Percentiles rank a stretch among this genome's conserved stretches.
Conservation (phyloP, 192 early-diverging fungal species). For the Allomyces macrogynus region DNA sequence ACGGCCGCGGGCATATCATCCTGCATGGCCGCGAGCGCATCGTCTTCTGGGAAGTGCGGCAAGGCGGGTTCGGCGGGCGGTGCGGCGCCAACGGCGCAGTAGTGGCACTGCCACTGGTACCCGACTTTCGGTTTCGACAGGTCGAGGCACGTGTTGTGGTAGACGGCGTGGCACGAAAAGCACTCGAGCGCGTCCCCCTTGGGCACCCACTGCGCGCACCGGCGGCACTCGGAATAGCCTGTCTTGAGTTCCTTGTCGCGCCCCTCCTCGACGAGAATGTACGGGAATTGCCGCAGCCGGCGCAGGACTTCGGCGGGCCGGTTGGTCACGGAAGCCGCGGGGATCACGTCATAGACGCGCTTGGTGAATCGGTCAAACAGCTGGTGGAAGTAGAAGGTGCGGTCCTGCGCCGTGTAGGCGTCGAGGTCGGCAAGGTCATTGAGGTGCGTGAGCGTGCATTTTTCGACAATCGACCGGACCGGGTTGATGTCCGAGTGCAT, state of each 20-base stretch:
- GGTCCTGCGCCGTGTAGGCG: slow-evolving; percentile 29
- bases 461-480: slow-evolving; percentile 55
- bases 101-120: neutral
- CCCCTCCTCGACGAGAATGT: slow-evolving; percentile 64
- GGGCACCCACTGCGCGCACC: slow-evolving; percentile 39
- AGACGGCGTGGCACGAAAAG: neutral
- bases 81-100: neutral
- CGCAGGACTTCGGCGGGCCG: slow-evolving; percentile 52
- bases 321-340: slow-evolving; percentile 54
- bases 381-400: slow-evolving; percentile 72
- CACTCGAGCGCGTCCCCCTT: neutral
- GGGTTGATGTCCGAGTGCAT: slow-evolving; percentile 80
- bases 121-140: neutral
- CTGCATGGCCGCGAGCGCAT: neutral
- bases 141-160: neutral
- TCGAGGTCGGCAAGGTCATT: slow-evolving; percentile 42
- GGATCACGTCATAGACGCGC: slow-evolving; percentile 69
- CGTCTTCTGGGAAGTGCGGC: neutral
- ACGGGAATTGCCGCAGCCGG: slow-evolving; percentile 50
- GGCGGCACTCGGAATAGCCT: slow-evolving; percentile 41
- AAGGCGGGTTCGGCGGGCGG: neutral
- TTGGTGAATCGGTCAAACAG: slow-evolving; percentile 80
- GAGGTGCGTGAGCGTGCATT: slow-evolving; percentile 50
- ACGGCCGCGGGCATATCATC: neutral
- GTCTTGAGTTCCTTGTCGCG: slow-evolving; percentile 56